These are phyloP conservation scores for Mortierella sp. DNA, from an alignment of 371 early-diverging fungal genomes.

Conservation along the genomic window DNA sequence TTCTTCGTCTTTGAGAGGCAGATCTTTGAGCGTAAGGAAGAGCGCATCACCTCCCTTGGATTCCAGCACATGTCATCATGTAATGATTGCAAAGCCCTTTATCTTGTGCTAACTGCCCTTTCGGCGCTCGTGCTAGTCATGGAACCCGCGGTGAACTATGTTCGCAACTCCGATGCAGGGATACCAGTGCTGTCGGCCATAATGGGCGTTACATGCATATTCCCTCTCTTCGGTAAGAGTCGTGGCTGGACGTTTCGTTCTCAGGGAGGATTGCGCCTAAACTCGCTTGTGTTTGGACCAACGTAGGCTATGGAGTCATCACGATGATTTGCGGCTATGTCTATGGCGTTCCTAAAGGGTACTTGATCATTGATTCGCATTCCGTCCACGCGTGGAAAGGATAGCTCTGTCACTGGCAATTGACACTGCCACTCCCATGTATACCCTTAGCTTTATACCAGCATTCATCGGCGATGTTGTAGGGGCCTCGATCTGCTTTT, in stretches of 20 bases:
- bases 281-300: no score
- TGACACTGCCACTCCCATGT: neutral
- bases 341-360: conserved; percentile 45
- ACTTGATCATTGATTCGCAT: neutral
- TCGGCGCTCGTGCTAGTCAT: conserved; percentile 10
- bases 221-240: conserved; percentile 36
- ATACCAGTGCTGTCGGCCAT: conserved; percentile 21
- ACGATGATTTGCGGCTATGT: conserved; percentile 40
- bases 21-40: conserved; percentile 30
- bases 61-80: neutral
- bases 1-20: conserved; percentile 40
- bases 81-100: neutral
- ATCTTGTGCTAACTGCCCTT: neutral
- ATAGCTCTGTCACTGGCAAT: no score
- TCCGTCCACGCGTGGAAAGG: no score
- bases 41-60: neutral
- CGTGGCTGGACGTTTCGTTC: no score
- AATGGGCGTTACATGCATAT: conserved; percentile 41
- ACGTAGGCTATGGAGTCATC: conserved; percentile 34
- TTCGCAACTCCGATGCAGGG: conserved; percentile 26
- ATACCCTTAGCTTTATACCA: conserved; percentile 29
- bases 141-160: conserved; percentile 31
- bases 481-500: conserved; percentile 34
- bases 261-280: no score
- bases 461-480: conserved; percentile 34